phyloP scores from a whole-genome alignment of 106 monocot species.

The Dactylorhiza incarnata region DNA sequence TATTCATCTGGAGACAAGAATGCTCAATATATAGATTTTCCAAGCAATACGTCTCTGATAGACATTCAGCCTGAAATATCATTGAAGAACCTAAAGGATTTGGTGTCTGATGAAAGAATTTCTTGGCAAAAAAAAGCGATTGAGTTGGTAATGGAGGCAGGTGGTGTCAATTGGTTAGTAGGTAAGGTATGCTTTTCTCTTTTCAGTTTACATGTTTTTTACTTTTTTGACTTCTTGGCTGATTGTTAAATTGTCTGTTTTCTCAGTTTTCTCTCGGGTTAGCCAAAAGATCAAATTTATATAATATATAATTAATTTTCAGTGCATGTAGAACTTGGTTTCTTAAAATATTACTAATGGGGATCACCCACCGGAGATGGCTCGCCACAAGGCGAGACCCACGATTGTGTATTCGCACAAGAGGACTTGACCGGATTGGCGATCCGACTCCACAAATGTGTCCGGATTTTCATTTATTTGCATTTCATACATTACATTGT shows the following conservation, averaged over 20 bases:
- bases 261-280: neutral
- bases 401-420: too few species aligned
- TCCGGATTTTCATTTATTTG: too few species aligned
- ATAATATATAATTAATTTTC: neutral
- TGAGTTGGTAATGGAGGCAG: slow-evolving; percentile 90
- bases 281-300: neutral
- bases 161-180: slow-evolving; percentile 98
- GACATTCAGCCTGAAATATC: slow-evolving; percentile 14
- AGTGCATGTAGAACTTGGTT: neutral
- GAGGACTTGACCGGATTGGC: too few species aligned
- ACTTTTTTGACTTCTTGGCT: neutral
- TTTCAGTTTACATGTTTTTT: neutral
- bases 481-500: too few species aligned
- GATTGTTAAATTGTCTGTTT: neutral
- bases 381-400: too few species aligned
- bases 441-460: too few species aligned
- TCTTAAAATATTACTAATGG: neutral
- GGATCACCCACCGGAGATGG: too few species aligned
- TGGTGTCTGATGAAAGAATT: slow-evolving; percentile 32
- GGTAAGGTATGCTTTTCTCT: slow-evolving; percentile 57
- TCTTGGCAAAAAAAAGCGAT: slow-evolving; percentile 70
- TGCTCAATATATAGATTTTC: slow-evolving; percentile 18
- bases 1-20: slow-evolving; percentile 30
- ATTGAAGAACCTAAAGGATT: slow-evolving; percentile 15
- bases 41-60: slow-evolving; percentile 12